Percentiles rank a stretch among this genome's conserved stretches.
These are phyloP conservation scores for Dysphania ambrosioides DNA, from an alignment of 148 eudicot genomes.

Conservation along the genomic window DNA sequence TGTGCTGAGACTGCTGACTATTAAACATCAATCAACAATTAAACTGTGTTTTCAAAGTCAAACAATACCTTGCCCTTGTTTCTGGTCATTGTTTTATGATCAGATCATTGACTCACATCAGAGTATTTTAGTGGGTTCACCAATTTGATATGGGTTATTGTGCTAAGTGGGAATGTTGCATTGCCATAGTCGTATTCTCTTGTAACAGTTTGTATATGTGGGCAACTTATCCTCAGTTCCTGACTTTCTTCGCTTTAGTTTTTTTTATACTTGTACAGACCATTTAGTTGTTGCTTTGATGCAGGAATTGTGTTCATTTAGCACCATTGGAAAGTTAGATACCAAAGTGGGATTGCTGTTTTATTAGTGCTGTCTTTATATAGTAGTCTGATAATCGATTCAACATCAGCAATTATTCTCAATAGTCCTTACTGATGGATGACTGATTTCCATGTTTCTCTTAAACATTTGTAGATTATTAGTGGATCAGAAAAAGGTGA, in stretches of 20 bases:
- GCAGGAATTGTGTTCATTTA: no score
- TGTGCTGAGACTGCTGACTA: no score
- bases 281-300: no score
- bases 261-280: no score
- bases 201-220: not conserved
- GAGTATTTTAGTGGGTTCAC: not conserved
- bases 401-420: not conserved
- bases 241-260: no score
- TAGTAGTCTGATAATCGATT: not conserved
- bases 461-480: constrained; percentile 48
- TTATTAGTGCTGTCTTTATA: not conserved
- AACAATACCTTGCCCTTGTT: not conserved
- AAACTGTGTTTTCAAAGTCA: not conserved
- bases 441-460: not conserved
- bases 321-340: not conserved
- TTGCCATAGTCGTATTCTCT: not conserved
- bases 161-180: not conserved
- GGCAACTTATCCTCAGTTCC: no score
- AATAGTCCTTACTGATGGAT: not conserved
- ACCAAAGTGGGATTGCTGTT: not conserved
- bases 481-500: constrained; percentile 81
- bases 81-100: not conserved
- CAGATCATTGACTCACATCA: not conserved
- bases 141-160: not conserved
- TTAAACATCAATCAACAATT: not conserved